phyloP scores from a whole-genome alignment of 2,329 filamentous ascomycete genomes.

The Ophiocordyceps robertsii region DNA sequence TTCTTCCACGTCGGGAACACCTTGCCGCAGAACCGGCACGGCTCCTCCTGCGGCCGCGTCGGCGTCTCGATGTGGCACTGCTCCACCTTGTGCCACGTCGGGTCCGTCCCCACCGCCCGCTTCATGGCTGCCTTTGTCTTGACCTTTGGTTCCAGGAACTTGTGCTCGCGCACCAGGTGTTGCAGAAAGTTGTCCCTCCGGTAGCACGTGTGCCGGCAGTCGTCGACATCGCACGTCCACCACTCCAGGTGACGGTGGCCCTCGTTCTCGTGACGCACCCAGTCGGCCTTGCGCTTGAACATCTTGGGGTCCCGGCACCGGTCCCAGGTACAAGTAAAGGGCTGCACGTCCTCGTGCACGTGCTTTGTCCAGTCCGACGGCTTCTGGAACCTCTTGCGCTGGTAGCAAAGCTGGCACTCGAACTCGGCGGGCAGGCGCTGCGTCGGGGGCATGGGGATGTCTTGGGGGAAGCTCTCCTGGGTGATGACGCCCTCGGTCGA shows the following conservation, averaged over 20 bases:
- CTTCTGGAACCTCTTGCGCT: constrained; percentile 73
- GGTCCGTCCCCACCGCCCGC: constrained; percentile 41
- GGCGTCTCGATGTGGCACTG: constrained; percentile 59
- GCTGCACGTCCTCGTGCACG: constrained; percentile 84
- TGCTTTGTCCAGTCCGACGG: constrained; percentile 97
- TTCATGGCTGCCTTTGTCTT: constrained; percentile 61
- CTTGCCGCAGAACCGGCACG: constrained; percentile 78
- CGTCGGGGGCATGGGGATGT: constrained; percentile 73
- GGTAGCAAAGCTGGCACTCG: constrained; percentile 80
- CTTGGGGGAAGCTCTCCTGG: constrained; percentile 61
- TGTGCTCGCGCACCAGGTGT: constrained; percentile 84
- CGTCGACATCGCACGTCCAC: constrained; percentile 74
- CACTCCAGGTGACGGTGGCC: constrained; percentile 80
- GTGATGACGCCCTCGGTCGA: constrained; percentile 55
- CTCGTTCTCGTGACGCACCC: constrained; percentile 90
- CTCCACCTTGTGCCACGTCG: constrained; percentile 67
- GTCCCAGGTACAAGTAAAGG: constrained; percentile 85
- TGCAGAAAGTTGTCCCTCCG: constrained; percentile 88
- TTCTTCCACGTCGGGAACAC: constrained; percentile 81
- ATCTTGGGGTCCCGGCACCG: constrained; percentile 74
- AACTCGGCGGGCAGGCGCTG: constrained; percentile 69
- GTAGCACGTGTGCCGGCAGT: constrained; percentile 72
- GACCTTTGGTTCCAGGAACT: constrained; percentile 66
- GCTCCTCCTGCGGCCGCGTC: constrained; percentile 56
- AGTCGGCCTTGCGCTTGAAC: constrained; percentile 91